Evolutionary conservation across 306 rosid genomes (phyloP).

Genomic region (Luffa aegyptiaca): DNA sequence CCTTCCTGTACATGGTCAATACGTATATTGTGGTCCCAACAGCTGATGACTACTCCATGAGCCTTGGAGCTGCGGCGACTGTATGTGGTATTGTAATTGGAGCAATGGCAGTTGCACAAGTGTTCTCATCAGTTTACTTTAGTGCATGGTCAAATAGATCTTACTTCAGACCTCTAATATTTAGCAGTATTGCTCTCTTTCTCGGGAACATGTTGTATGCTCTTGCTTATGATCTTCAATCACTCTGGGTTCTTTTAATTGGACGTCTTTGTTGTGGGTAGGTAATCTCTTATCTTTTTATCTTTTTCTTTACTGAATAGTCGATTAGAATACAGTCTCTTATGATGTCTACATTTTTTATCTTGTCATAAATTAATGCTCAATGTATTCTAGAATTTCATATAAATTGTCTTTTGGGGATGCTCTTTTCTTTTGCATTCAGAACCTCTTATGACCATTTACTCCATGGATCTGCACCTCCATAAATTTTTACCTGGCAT

Average conservation of each 20-base stretch:
- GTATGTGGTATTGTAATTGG: conserved; percentile 97
- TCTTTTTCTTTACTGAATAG: not conserved
- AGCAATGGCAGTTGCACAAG: conserved; percentile 98
- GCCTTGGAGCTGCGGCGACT: conserved; percentile 98
- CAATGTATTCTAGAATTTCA: not conserved
- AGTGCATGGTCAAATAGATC: conserved; percentile 99
- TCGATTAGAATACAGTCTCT: conserved; percentile 3
- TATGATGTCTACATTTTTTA: not conserved
- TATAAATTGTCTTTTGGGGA: not conserved
- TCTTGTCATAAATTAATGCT: not conserved
- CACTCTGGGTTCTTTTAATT: conserved; percentile 82
- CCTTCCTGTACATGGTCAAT: conserved; percentile 96
- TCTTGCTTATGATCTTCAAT: conserved; percentile 66
- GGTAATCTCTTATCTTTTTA: conserved; percentile 22
- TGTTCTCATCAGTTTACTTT: conserved; percentile 93
- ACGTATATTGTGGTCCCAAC: conserved; percentile 98
- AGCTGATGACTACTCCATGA: conserved; percentile 91
- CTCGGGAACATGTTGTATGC: conserved; percentile 78
- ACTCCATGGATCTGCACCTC: not conserved
- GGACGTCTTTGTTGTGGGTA: conserved; percentile 98
- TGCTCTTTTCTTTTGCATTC: not conserved
- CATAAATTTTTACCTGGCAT: not conserved
- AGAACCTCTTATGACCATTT: not conserved
- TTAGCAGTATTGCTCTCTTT: conserved; percentile 82
- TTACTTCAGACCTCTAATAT: conserved; percentile 85